Base-by-base conservation (phyloP, 768 basidiomycete genomes). In the Atractiella rhizophila region DNA sequence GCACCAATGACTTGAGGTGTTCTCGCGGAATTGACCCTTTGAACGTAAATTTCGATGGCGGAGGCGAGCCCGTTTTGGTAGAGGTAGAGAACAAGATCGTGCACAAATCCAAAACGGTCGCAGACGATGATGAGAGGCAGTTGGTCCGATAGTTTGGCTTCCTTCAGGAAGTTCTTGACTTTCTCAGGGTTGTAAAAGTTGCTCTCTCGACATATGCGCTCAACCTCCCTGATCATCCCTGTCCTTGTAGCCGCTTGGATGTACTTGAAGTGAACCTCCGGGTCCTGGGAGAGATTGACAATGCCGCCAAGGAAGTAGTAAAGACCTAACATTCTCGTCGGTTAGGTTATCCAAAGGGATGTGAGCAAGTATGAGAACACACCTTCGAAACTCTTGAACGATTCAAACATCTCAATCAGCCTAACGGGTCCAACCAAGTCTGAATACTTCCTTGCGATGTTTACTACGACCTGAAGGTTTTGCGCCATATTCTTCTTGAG, bases 81-180 rank as follows among this genome's bases (percentile, higher is more conserved):
- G 18, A 98, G 69, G 60, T 96, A 98, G 19, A 98, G 71, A 32
- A 98, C 88, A 46, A 98, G 73, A 55, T 98, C 91, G 58, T 98
- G 91, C 10, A 98, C 88, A 54, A 94, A 96, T 67, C 91, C 88
- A 67, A 96, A 98, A 28, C 91, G 83, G 59, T 98, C 91, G 68
- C 91, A 96, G 53, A 98, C 91, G 50, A 98, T 96, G 66, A 96
- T 98, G 51, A 98, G 74, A 4, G 91, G 91, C 28, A 98, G 73
- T 57, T 96, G 91, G 57, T 96, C 91, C 28, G 73, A 63, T 23
- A 98, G 73, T 55, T 91, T 86, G 54, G 91, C 86, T 57, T 98
- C 91, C 61, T 94, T 94, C 59, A 94, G 72, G 75, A 94, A 96
- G 63, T 98, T 98, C 69, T 98, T 96, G 69, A 96, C 91, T 62